phyloP scores from a whole-genome alignment of 768 basidiomycete species.

The Boletus sp. region DNA sequence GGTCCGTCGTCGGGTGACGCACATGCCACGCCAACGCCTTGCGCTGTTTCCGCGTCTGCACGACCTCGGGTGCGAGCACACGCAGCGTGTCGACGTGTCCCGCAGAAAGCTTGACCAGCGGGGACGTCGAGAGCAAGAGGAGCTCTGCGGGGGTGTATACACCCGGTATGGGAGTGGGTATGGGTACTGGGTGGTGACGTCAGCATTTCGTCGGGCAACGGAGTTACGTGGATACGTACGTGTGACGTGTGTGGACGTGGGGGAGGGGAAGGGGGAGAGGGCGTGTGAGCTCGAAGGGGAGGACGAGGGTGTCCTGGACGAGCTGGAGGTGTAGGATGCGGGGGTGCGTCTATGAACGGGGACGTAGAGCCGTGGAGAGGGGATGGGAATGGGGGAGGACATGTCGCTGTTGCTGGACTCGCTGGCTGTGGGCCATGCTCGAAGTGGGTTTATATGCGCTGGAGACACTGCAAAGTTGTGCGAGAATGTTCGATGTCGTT shows the following conservation, averaged over 20 bases:
- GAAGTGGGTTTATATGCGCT: background rate
- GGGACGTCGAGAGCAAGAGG: slow-evolving; percentile 21
- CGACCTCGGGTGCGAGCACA: slow-evolving; percentile 24
- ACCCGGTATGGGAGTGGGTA: background rate
- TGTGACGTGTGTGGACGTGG: background rate
- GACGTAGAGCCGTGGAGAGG: slow-evolving; percentile 32
- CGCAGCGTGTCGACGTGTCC: slow-evolving; percentile 10
- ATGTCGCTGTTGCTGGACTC: slow-evolving; percentile 9
- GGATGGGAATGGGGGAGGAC: slow-evolving; percentile 25
- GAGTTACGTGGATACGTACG: background rate
- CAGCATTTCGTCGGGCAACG: background rate
- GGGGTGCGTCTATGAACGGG: slow-evolving; percentile 39
- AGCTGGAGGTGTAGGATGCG: slow-evolving; percentile 2
- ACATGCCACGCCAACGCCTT: slow-evolving; percentile 24
- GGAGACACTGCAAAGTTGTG: background rate
- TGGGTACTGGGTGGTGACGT: background rate
- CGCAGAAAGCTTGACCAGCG: slow-evolving; percentile 13
- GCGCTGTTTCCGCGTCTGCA: slow-evolving; percentile 25
- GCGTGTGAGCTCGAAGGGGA: slow-evolving; percentile 6
- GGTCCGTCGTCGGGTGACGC: background rate
- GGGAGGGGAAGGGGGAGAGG: background rate
- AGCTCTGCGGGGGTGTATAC: slow-evolving; percentile 29
- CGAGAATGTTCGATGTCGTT: slow-evolving; percentile 6
- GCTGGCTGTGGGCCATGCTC: background rate
- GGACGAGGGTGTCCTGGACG: slow-evolving; percentile 14